Evolutionary conservation across 495 filamentous ascomycete species (phyloP).

Genomic region (Daldinia childiae): DNA sequence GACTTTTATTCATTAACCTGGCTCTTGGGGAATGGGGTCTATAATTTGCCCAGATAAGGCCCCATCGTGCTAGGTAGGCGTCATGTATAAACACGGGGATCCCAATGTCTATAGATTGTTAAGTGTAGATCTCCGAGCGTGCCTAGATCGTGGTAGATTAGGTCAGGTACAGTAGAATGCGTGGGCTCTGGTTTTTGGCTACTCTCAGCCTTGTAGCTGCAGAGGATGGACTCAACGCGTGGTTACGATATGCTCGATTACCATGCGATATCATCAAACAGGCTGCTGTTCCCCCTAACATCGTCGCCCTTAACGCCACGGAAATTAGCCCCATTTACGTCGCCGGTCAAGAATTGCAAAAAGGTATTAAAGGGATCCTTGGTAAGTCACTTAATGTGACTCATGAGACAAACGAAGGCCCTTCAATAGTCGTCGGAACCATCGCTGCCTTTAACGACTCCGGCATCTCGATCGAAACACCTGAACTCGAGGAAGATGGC

Average conservation of each 20-base stretch:
- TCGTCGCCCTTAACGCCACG: conserved; percentile 65
- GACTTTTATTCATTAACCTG: conserved; percentile 19
- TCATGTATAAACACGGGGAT: conserved; percentile 40
- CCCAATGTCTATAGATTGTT: conserved; percentile 1
- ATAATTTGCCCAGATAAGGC: conserved; percentile 20
- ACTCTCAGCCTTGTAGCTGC: conserved; percentile 51
- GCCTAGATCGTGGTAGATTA: conserved; percentile 8
- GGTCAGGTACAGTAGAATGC: conserved; percentile 37
- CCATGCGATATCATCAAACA: conserved; percentile 51
- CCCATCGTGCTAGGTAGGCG: conserved; percentile 15
- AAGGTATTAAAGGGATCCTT: conserved; percentile 65
- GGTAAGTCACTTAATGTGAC: conserved; percentile 54
- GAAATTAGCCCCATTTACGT: conserved; percentile 64
- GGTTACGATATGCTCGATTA: conserved; percentile 71
- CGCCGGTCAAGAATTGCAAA: conserved; percentile 67
- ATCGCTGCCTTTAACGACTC: conserved; percentile 58
- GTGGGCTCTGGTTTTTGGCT: conserved; percentile 46
- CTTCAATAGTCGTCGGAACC: conserved; percentile 67
- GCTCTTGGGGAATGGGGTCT: conserved; percentile 24
- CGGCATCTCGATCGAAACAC: conserved; percentile 48
- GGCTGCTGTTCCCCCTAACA: conserved; percentile 54
- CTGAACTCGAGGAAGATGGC: conserved; percentile 67
- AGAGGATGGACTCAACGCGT: conserved; percentile 69
- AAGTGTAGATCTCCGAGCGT: conserved; percentile 7
- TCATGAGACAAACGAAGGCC: conserved; percentile 35